Evolutionary conservation across 139 green algal genomes (phyloP).

Genomic region (Micromonas commoda): DNA sequence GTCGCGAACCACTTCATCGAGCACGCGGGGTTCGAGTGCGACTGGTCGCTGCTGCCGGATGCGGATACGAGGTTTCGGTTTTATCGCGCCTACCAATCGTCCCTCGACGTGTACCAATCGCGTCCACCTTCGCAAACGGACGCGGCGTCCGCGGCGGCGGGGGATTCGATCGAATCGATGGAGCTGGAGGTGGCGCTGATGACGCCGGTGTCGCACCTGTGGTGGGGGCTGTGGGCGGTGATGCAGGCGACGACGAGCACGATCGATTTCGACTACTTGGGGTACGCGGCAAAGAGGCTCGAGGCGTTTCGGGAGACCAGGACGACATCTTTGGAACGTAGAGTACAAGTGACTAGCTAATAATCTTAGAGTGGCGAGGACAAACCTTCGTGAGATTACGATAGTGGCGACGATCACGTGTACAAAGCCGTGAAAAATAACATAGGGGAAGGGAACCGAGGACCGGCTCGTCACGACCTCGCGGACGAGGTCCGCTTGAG

Average conservation of each 20-base stretch:
- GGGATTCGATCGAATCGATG: conserved; percentile 23
- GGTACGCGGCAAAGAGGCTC: background rate
- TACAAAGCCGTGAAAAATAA: too few species aligned
- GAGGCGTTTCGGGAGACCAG: background rate
- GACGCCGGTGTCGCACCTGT: conserved; percentile 77
- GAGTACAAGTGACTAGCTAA: too few species aligned
- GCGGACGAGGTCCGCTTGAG: too few species aligned
- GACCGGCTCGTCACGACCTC: too few species aligned
- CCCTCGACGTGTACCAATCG: too few species aligned
- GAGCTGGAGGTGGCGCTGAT: conserved; percentile 69
- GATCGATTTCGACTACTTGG: conserved; percentile 24
- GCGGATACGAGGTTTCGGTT: background rate
- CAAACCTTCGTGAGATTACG: too few species aligned
- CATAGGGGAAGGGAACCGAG: too few species aligned
- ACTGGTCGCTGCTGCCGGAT: conserved; percentile 57
- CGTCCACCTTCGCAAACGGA: background rate
- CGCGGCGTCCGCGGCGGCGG: background rate
- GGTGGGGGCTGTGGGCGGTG: conserved; percentile 85
- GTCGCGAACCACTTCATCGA: conserved; percentile 94
- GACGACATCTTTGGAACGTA: too few species aligned
- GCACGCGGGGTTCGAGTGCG: conserved; percentile 92
- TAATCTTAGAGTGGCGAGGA: too few species aligned
- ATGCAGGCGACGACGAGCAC: conserved; percentile 51
- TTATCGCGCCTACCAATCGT: background rate
- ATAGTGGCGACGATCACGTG: too few species aligned